Percentiles rank a stretch among this genome's conserved stretches.
Conservation (phyloP, 108 stramenopile species). For the Conticribra guillardii region DNA sequence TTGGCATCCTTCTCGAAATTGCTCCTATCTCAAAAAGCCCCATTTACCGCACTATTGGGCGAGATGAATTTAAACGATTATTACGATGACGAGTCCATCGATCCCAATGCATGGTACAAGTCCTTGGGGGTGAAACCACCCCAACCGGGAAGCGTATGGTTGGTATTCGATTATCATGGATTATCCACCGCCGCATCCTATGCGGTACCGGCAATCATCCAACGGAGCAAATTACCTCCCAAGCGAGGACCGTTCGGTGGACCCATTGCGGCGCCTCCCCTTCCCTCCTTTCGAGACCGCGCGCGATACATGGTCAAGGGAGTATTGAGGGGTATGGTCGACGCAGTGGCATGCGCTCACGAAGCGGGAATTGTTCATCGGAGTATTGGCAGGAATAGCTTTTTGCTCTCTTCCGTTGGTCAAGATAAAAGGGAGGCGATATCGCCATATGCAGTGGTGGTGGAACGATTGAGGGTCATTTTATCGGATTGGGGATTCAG, state of each 20-base stretch:
- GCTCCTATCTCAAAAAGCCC: slow-evolving; percentile 35
- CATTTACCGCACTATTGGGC: slow-evolving; percentile 72
- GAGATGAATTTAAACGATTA: slow-evolving; percentile 79
- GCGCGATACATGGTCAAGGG: slow-evolving; percentile 74
- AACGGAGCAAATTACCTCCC: slow-evolving; percentile 59
- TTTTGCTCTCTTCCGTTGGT: slow-evolving; percentile 56
- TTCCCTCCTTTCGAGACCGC: slow-evolving; percentile 68
- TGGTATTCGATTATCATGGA: slow-evolving; percentile 85
- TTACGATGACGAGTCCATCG: slow-evolving; percentile 55
- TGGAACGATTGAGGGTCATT: slow-evolving; percentile 52
- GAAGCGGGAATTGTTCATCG: slow-evolving; percentile 81
- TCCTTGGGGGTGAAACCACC: slow-evolving; percentile 74
- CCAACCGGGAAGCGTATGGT: slow-evolving; percentile 64
- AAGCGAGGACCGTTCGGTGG: slow-evolving; percentile 69
- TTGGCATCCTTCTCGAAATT: slow-evolving; percentile 46
- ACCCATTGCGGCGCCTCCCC: slow-evolving; percentile 51
- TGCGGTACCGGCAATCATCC: slow-evolving; percentile 45
- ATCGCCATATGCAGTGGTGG: slow-evolving; percentile 52
- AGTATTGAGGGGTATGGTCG: slow-evolving; percentile 60
- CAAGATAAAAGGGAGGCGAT: slow-evolving; percentile 78
- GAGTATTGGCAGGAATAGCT: slow-evolving; percentile 69
- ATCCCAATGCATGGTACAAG: slow-evolving; percentile 80
- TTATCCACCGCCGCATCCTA: slow-evolving; percentile 61
- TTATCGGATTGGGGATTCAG: slow-evolving; percentile 83
- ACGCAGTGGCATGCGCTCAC: slow-evolving; percentile 69